Percentiles rank a stretch among this genome's conserved stretches.
Conservation (phyloP, 306 rosid species). For the Glycine latifolia region DNA sequence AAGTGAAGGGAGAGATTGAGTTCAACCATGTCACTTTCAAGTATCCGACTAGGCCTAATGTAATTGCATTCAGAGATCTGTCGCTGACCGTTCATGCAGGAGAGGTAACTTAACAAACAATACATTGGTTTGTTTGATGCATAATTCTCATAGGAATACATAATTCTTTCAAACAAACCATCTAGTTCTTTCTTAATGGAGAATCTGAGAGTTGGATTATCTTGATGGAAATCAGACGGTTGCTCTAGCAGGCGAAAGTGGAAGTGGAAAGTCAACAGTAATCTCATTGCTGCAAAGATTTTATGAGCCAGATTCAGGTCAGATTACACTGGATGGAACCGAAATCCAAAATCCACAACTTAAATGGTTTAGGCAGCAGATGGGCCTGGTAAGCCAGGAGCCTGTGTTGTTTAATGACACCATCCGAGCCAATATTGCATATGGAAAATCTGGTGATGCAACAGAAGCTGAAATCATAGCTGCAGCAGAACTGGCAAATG, state of each 20-base stretch:
- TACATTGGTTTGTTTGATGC: no score
- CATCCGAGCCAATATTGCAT: constrained; percentile 2
- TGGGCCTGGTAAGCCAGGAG: background rate
- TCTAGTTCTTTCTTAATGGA: no score
- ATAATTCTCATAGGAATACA: no score
- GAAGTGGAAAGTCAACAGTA: background rate
- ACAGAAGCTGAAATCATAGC: constrained; percentile 35
- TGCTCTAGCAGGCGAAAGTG: background rate
- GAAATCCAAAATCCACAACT: background rate
- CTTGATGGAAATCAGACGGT: background rate
- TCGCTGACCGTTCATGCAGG: constrained; percentile 70
- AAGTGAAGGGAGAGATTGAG: constrained; percentile 71
- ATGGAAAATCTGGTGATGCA: background rate
- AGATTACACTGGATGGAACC: background rate
- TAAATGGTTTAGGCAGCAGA: background rate
- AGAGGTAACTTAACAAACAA: constrained; percentile 54
- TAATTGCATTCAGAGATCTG: constrained; percentile 63
- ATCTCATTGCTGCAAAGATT: background rate
- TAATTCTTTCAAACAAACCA: no score
- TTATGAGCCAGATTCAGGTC: background rate
- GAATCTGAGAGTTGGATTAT: no score
- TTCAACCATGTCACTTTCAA: constrained; percentile 66
- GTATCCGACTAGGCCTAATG: constrained; percentile 73
- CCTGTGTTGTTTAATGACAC: background rate
- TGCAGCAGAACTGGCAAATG: constrained; percentile 75